These are phyloP conservation scores for Chrysoporthe puriensis DNA, from an alignment of 2,329 filamentous ascomycete species.

Conservation along the genomic window DNA sequence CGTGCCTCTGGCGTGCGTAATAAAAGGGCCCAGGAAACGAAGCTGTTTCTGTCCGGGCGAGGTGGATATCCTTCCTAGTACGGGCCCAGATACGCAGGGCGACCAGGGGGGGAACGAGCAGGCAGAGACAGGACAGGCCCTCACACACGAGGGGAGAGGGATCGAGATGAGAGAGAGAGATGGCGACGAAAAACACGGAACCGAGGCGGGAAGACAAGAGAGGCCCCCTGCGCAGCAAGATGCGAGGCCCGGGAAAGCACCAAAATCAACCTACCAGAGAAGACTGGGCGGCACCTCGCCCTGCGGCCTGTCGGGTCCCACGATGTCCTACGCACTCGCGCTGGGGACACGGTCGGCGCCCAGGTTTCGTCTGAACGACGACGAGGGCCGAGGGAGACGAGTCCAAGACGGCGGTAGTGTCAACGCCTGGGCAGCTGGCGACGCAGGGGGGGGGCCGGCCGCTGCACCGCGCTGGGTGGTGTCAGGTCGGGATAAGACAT, in stretches of 20 bases:
- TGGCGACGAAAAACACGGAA: neutral
- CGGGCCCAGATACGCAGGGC: neutral
- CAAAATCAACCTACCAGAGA: neutral
- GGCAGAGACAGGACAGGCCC: neutral
- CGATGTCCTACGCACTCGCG: neutral
- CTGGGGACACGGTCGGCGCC: slow-evolving; percentile 4
- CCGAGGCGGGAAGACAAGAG: neutral
- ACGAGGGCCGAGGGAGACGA: slow-evolving; percentile 11
- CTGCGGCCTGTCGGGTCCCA: neutral
- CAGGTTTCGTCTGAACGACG: slow-evolving; percentile 15
- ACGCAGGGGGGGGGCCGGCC: slow-evolving; percentile 8
- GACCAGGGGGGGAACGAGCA: neutral
- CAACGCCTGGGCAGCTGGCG: neutral
- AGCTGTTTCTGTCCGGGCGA: slow-evolving; percentile 1
- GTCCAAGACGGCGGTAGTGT: slow-evolving; percentile 23
- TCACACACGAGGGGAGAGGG: slow-evolving; percentile 11
- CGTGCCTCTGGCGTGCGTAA: slow-evolving; percentile 24
- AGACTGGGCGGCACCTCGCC: neutral
- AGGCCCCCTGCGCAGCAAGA: neutral
- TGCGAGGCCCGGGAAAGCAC: slow-evolving; percentile 5
- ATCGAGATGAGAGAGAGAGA: neutral
- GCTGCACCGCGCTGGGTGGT: neutral
- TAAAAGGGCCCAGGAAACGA: neutral
- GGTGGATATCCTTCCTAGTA: slow-evolving; percentile 1
- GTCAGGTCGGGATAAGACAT: slow-evolving; percentile 18